A percentile compares a stretch with the other conserved stretches of the same genome.
Conservation (phyloP, 1,284 basidiomycete species). For the Amylostereum chailletii region DNA sequence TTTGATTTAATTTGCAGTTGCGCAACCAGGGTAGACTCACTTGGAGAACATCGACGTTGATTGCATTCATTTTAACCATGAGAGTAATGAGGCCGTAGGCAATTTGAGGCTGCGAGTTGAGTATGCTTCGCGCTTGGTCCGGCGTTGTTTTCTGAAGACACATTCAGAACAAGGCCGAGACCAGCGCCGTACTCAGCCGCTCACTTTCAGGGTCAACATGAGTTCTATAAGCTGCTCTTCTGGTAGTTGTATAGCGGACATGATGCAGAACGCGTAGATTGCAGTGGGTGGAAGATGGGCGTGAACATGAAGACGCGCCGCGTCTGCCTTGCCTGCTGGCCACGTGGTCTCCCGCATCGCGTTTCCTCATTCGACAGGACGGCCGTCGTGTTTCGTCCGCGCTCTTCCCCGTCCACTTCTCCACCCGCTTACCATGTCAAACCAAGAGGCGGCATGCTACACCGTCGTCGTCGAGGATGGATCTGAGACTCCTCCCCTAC, state of each 20-base stretch:
- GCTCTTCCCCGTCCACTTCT: conserved; percentile 1
- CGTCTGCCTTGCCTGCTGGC: not conserved
- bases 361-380: not conserved
- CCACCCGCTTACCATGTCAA: conserved; percentile 9
- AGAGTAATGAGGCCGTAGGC: conserved; percentile 66
- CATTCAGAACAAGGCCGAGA: not conserved
- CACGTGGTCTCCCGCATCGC: not conserved
- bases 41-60: conserved; percentile 66
- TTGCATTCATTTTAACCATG: conserved; percentile 67
- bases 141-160: conserved; percentile 58
- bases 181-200: conserved; percentile 7
- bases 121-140: conserved; percentile 53
- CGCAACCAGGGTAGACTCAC: conserved; percentile 24
- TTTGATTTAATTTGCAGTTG: not conserved
- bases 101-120: conserved; percentile 65
- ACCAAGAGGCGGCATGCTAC: conserved; percentile 63
- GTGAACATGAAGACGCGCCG: not conserved
- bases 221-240: conserved; percentile 63
- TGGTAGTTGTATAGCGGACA: conserved; percentile 16
- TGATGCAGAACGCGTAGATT: not conserved
- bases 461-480: conserved; percentile 79
- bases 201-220: conserved; percentile 56
- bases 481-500: conserved; percentile 68
- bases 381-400: not conserved
- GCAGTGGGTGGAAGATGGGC: too few species aligned